A percentile compares a stretch with the other conserved stretches of the same genome.
Conservation (phyloP, 2,329 filamentous ascomycete genomes). For the Fusarium sublunatum region DNA sequence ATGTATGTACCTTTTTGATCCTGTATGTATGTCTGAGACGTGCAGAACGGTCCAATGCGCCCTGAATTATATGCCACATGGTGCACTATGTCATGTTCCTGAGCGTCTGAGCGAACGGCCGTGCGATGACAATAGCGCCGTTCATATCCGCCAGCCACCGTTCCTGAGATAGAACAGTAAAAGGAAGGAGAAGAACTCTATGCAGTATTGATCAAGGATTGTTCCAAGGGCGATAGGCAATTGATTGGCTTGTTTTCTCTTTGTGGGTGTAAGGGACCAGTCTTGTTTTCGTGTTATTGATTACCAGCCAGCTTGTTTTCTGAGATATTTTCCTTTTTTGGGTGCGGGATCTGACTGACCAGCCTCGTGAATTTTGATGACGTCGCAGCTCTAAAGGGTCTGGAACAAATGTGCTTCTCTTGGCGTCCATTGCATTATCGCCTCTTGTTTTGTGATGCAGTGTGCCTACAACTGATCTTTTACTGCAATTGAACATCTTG, state of each 20-base stretch:
- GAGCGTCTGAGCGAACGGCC: slow-evolving; percentile 5
- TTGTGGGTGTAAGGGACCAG: not conserved
- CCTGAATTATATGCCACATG: slow-evolving; percentile 5
- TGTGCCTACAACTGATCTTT: not conserved
- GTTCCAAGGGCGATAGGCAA: not conserved
- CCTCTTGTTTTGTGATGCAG: slow-evolving; percentile 13
- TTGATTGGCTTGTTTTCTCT: slow-evolving; percentile 7
- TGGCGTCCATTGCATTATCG: not conserved
- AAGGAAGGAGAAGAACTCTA: not conserved
- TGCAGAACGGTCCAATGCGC: slow-evolving; percentile 27
- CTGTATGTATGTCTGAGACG: slow-evolving; percentile 19
- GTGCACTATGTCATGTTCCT: slow-evolving; percentile 28
- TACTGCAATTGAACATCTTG: slow-evolving; percentile 8
- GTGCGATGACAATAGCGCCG: slow-evolving; percentile 3
- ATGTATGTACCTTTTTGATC: slow-evolving; percentile 8
- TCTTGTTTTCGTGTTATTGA: slow-evolving; percentile 9
- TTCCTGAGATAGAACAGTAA: slow-evolving; percentile 18
- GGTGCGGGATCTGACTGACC: slow-evolving; percentile 9
- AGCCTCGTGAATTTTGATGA: slow-evolving; percentile 33
- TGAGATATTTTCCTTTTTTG: slow-evolving; percentile 23
- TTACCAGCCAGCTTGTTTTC: slow-evolving; percentile 34
- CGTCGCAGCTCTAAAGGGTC: slow-evolving; percentile 11
- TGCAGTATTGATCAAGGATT: not conserved
- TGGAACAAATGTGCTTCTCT: slow-evolving; percentile 11
- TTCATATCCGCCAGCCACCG: slow-evolving; percentile 18